Evolutionary conservation across 345 rosid genomes (phyloP).

Genomic region (Rhodamnia argentea): DNA sequence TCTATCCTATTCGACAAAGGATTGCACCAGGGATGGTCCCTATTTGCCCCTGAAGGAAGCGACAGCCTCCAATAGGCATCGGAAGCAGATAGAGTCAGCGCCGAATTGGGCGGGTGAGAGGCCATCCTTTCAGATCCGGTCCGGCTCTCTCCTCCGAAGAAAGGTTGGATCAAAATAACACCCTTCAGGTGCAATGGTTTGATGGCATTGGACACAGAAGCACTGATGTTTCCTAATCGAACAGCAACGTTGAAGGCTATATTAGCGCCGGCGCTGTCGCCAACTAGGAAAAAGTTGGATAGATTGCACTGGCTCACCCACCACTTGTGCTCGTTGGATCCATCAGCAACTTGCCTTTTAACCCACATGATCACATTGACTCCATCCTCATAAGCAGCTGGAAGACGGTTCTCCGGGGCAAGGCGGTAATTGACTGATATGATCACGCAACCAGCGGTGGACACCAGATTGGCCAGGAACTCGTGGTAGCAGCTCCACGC

Average conservation of each 20-base stretch:
- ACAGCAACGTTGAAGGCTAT: constrained; percentile 40
- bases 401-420: constrained; percentile 59
- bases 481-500: constrained; percentile 62
- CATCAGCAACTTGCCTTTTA: background rate
- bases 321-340: constrained; percentile 3
- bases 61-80: constrained; percentile 77
- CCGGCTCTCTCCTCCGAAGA: constrained; percentile 51
- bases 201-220: background rate
- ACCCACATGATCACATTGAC: constrained; percentile 47
- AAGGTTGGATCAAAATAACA: constrained; percentile 44
- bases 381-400: constrained; percentile 59
- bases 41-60: constrained; percentile 43
- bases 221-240: constrained; percentile 5
- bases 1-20: constrained; percentile 13
- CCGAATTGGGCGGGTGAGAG: constrained; percentile 31
- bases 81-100: constrained; percentile 39
- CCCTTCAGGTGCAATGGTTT: constrained; percentile 22
- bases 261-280: constrained; percentile 73
- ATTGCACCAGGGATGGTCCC: constrained; percentile 82
- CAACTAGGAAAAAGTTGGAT: constrained; percentile 27
- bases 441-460: constrained; percentile 27
- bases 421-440: constrained; percentile 48
- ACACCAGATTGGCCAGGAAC: constrained; percentile 35
- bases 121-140: constrained; percentile 42
- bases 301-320: constrained; percentile 27